Base-by-base conservation (phyloP, 2,329 filamentous ascomycete species). In the Fusarium dlaminii region DNA sequence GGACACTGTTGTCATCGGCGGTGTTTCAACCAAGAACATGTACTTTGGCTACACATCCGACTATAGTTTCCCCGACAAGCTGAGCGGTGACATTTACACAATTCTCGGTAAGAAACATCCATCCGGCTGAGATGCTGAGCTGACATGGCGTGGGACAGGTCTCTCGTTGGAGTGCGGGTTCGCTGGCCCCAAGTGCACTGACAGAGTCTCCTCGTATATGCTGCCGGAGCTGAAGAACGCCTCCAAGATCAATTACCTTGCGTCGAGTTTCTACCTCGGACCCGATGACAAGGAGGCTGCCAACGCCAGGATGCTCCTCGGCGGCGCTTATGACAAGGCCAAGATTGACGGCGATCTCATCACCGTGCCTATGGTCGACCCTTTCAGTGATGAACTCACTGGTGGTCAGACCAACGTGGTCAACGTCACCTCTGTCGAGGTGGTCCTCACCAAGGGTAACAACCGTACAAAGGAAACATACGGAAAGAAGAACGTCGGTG, bases 301-400 rank as follows among this genome's bases (percentile, higher is more conserved):
- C 8, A 65, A 57, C 3, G 63, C 63, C 6, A 36, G 17, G 12
- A 66, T 66, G 60, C 60, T 66, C 5, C 61, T 66, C 1, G 63
- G 63, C 0, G 63, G 63, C 0, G 60, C 61, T 1, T 66, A 66
- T 0, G 63, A 66, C 8, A 66, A 48, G 9, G 63, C 63, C 4
- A 66, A 66, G 40, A 57, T 66, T 42, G 40, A 57, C 1, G 63
- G 63, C 0, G 14, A 27, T 27, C 29, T 66, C 17, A 66, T 66
- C 6, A 66, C 63, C 0, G 63, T 66, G 1, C 63, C 63, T 0
- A 66, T 66, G 63, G 63, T 65, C 0, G 48, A 66, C 34, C 63
- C 63, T 0, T 48, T 48, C 5, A n/a, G 27, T 4, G 0, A 1
- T 1, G 1, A 42, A 0, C 60, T 66, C 3, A 66, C 2, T 15